Evolutionary conservation across 768 basidiomycete genomes (phyloP), one percentile per base, ranked within the genome.

Genomic region (Leccinum disarticulatum): DNA sequence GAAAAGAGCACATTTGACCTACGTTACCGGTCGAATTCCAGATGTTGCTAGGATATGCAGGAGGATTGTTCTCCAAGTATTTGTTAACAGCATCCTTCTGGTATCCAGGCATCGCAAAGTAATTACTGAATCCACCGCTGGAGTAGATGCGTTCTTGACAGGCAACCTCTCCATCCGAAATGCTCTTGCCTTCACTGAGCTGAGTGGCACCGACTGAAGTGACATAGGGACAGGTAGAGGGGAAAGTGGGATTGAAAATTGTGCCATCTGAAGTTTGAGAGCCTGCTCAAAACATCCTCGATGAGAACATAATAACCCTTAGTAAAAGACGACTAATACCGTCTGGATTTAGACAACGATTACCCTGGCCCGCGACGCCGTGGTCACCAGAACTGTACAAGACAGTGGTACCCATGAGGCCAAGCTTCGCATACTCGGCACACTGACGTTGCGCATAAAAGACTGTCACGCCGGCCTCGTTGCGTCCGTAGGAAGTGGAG

Each of bases 131-230:
- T 54, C 83, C 83, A 49, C 83, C 83, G 19, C 83, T 75, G 14
- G 81, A 80, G 61, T 77, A 77, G 28, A 83, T 82, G 5, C 76
- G 72, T 61, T 76, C 64, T 58, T 79, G 74, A 55, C 81, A 83
- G 0, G 81, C 81, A 28, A 68, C 68, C 68, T 83, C 82, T 2
- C 71, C 71, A 41, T 82, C 79, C 35, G 64, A 67, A 0, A 83
- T 76, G 1, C 74, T 78, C 8, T 77, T 74, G 19, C 75, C 75
- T 1, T 75, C 74, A 22, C 76, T 77, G 53, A 83, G 60, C 57
- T 83, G 82, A 4, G 82, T 84, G 0, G 88, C 90, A 4, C 86
- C 90, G 2, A 91, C 82, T 2, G 84, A 48, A 15, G 87, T 89
- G 17, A 90, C 81, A 57, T 77, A 90, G 3, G 87, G 87, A 64